Base-by-base conservation (phyloP, 148 eudicot genomes). In the Camellia granthamiana region DNA sequence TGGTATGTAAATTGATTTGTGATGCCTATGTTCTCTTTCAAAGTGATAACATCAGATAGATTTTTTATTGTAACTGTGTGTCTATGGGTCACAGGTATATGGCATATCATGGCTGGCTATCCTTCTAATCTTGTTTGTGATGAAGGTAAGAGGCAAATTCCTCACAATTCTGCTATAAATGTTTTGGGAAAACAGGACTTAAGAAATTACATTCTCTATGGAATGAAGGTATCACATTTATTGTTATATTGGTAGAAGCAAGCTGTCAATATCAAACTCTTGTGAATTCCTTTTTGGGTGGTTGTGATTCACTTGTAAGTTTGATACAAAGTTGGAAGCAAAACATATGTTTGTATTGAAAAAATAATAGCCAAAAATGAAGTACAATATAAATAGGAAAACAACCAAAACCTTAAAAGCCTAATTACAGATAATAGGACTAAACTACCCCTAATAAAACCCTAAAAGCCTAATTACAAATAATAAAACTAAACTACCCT, bases 91-190 rank as follows among this genome's bases (percentile, higher is more conserved):
- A 66, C 99, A 96, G 99, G 99, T 96, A 21, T 96, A 96, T 86
- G 99, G 97, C 7, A 80, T 91, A 68, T 96, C 99, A 58, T 96
- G 99, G 99, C 82, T 94, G 87, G 99, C 94, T 75, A 96, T 96
- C 68, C 46, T 92, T 69, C 79, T 90, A 66, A 78, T 92, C 69
- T 80, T 94, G 79, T 91, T 91, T 70, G 95, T 94, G 77, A 90
- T 96, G 99, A 96, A 96, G 95, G 99, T 96, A 56, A 83, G 92
- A 62, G 30, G 10, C 69, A 43, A 4, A 19, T 56, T 65, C 55
- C 16, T n/a, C 60, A 30, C 19, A 19, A 41, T 55, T 76, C 60
- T 21, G 51, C 18, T 69, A 16, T 58, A 63, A 23, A 11, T 63
- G 13, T 77, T 23, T 11, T 43, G 30, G 59, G 19, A 16, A 64